Evolutionary conservation across 2,329 filamentous ascomycete species (phyloP).

Genomic region (Ophiostoma australiae): DNA sequence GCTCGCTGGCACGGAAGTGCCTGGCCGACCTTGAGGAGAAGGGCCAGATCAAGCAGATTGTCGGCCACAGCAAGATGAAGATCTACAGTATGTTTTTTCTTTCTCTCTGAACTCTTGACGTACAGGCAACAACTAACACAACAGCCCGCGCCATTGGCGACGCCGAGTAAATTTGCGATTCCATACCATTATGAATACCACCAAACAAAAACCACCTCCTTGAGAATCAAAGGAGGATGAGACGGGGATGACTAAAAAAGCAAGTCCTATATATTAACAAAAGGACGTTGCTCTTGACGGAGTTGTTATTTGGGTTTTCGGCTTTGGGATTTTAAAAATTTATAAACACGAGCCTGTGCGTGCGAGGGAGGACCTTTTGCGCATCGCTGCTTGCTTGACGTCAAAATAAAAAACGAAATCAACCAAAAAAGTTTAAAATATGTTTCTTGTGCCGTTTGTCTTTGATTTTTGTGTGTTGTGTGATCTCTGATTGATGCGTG

Average conservation of each 20-base stretch:
- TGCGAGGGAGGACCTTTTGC: conserved; percentile 1
- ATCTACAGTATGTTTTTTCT: conserved; percentile 72
- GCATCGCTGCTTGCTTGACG: not conserved
- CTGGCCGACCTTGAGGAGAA: conserved; percentile 93
- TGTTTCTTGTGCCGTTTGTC: not conserved
- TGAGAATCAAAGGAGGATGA: conserved; percentile 24
- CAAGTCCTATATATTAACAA: conserved; percentile 7
- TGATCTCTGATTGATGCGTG: too few species aligned
- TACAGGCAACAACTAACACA: not conserved
- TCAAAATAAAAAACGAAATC: conserved; percentile 14
- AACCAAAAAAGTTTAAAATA: conserved; percentile 7
- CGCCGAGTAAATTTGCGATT: conserved; percentile 39
- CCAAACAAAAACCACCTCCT: conserved; percentile 22
- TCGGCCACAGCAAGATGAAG: conserved; percentile 93
- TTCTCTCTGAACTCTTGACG: not conserved
- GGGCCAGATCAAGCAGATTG: conserved; percentile 96
- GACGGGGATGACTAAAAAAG: conserved; percentile 19
- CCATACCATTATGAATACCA: conserved; percentile 23
- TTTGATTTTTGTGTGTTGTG: not conserved
- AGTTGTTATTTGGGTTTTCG: conserved; percentile 20
- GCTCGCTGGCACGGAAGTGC: conserved; percentile 86
- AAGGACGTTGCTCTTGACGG: conserved; percentile 13
- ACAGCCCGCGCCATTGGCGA: conserved; percentile 57
- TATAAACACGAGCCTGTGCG: not conserved
- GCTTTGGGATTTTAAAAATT: conserved; percentile 17